These are phyloP conservation scores for Penicillium griseofulvum DNA, from an alignment of 2,329 filamentous ascomycete genomes.

Conservation along the genomic window DNA sequence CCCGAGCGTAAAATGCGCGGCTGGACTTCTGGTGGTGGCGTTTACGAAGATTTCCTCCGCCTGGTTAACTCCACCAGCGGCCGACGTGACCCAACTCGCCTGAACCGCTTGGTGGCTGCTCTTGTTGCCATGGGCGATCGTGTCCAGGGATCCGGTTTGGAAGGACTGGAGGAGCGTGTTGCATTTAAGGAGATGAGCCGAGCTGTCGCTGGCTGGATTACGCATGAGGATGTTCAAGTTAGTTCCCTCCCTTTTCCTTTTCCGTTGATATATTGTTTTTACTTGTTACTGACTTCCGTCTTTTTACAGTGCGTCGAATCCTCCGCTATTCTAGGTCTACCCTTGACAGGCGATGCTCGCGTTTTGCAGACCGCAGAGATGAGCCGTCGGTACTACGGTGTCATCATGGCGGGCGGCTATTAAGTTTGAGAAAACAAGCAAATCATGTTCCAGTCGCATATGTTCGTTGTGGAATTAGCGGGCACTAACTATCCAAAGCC, in stretches of 20 bases:
- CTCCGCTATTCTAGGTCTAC: conserved; percentile 41
- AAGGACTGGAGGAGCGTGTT: conserved; percentile 60
- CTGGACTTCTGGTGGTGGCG: conserved; percentile 76
- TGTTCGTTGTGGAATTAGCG: not conserved
- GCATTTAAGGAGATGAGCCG: conserved; percentile 80
- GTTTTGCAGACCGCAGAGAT: conserved; percentile 68
- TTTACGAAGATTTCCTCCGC: conserved; percentile 67
- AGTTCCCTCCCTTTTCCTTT: conserved; percentile 26
- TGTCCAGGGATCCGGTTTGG: conserved; percentile 51
- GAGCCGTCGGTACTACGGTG: conserved; percentile 66
- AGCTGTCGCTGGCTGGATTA: conserved; percentile 65
- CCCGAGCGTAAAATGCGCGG: conserved; percentile 62
- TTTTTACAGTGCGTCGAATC: conserved; percentile 32
- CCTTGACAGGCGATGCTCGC: conserved; percentile 68
- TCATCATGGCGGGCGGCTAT: conserved; percentile 55
- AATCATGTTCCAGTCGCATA: not conserved
- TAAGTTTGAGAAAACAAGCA: conserved; percentile 17
- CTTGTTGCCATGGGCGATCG: conserved; percentile 43
- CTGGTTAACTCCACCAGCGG: conserved; percentile 44
- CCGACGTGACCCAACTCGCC: conserved; percentile 41
- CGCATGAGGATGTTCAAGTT: conserved; percentile 60
- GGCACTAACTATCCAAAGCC: not conserved
- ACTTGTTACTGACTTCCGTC: conserved; percentile 6
- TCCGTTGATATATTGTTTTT: not conserved
- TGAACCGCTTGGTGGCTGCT: conserved; percentile 50